Conservation (phyloP, 2,329 filamentous ascomycete genomes). For the Penicillium sp. region DNA sequence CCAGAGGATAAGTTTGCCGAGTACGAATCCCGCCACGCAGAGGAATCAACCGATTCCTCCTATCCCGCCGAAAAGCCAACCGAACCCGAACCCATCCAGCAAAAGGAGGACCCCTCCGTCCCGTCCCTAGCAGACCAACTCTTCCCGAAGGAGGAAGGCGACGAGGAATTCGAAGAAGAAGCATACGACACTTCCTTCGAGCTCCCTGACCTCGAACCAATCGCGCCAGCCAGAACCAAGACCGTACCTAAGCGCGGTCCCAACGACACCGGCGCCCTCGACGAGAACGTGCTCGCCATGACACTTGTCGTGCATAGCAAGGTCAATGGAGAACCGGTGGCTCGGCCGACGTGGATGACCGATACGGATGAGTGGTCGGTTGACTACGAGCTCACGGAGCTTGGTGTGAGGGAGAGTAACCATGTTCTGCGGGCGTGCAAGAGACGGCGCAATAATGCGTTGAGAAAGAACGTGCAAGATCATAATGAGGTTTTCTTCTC, state of each 20-base stretch:
- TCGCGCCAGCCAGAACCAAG: background rate
- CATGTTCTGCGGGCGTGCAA: slow-evolving; percentile 58
- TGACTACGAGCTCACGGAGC: slow-evolving; percentile 72
- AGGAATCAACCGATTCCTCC: background rate
- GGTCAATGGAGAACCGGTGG: slow-evolving; percentile 63
- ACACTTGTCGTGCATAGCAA: slow-evolving; percentile 69
- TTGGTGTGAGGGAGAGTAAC: slow-evolving; percentile 47
- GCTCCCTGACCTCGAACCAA: no score
- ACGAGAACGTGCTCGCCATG: slow-evolving; percentile 59
- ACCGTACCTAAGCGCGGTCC: background rate
- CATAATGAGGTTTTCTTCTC: slow-evolving; percentile 45
- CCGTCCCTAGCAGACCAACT: background rate
- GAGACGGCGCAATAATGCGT: slow-evolving; percentile 53
- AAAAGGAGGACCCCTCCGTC: background rate
- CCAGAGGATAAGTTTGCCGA: background rate
- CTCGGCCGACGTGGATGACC: slow-evolving; percentile 54
- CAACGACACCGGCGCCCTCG: background rate
- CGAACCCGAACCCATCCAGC: background rate
- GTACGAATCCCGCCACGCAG: background rate
- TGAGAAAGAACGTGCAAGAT: slow-evolving; percentile 21
- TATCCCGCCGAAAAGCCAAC: background rate
- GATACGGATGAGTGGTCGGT: slow-evolving; percentile 62
- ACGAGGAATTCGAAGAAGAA: background rate
- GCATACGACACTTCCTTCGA: background rate
- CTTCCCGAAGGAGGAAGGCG: background rate